These are phyloP conservation scores for Phylloporus arenicola DNA, from an alignment of 768 basidiomycete genomes.

Conservation along the genomic window DNA sequence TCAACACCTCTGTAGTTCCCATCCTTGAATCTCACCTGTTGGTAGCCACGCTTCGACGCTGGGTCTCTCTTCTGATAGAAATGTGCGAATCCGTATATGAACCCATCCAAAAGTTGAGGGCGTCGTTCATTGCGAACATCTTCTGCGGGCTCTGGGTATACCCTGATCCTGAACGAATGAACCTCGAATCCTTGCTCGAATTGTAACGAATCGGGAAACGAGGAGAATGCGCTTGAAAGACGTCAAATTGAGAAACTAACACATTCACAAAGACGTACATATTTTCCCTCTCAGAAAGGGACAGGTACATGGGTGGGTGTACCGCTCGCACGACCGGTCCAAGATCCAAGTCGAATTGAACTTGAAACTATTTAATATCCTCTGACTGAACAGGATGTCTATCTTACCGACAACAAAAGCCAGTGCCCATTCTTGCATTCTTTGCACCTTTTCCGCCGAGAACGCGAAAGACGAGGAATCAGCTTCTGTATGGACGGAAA, in stretches of 20 bases:
- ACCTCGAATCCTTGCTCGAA: constrained; percentile 79
- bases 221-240: constrained; percentile 71
- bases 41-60: constrained; percentile 70
- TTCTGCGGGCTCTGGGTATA: constrained; percentile 29
- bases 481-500: constrained; percentile 32
- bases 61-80: constrained; percentile 69
- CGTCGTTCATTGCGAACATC: constrained; percentile 24
- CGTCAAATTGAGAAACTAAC: constrained; percentile 2
- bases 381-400: neutral
- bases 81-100: constrained; percentile 71
- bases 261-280: constrained; percentile 43
- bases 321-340: constrained; percentile 74
- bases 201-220: constrained; percentile 85
- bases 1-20: neutral
- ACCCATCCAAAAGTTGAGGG: constrained; percentile 51
- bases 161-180: constrained; percentile 84
- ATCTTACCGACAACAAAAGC: constrained; percentile 60
- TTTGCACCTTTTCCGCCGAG: constrained; percentile 40
- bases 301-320: constrained; percentile 61
- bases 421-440: constrained; percentile 62
- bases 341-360: constrained; percentile 85
- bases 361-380: constrained; percentile 30
- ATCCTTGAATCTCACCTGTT: constrained; percentile 50
- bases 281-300: constrained; percentile 69
- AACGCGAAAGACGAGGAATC: constrained; percentile 43